These are phyloP conservation scores for Osmozyma mogii DNA, from an alignment of 805 yeast genomes.

Conservation along the genomic window DNA sequence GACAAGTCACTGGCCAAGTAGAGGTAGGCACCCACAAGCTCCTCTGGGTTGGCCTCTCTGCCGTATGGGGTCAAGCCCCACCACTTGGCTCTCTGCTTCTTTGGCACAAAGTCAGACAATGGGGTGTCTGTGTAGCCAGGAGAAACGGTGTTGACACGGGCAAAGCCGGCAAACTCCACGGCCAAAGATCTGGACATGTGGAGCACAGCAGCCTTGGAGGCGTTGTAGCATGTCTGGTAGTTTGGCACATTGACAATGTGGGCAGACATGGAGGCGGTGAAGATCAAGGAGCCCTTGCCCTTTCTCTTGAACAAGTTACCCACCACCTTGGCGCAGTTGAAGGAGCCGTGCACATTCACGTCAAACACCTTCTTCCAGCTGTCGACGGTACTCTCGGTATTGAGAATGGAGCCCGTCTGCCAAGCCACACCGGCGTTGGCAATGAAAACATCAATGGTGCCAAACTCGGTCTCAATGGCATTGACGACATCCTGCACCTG, in stretches of 20 bases:
- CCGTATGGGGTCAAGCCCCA: constrained; percentile 18
- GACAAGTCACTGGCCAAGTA: constrained; percentile 18
- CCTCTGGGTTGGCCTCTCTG: constrained; percentile 16
- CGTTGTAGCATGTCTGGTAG: constrained; percentile 42
- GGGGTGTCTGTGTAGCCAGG: constrained; percentile 17
- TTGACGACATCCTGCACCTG: constrained; percentile 42
- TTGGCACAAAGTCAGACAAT: constrained; percentile 14
- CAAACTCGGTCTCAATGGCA: constrained; percentile 59
- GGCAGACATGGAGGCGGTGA: constrained; percentile 88
- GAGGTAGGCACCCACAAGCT: constrained; percentile 16
- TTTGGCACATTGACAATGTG: constrained; percentile 84
- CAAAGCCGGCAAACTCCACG: constrained; percentile 16
- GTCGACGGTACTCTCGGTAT: constrained; percentile 37
- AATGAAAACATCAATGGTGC: constrained; percentile 72
- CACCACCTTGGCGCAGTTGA: constrained; percentile 56
- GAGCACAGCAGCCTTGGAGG: constrained; percentile 15
- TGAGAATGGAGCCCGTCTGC: constrained; percentile 35
- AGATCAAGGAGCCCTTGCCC: constrained; percentile 68
- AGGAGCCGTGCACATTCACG: constrained; percentile 27
- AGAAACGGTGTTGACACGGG: constrained; percentile 15
- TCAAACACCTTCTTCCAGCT: constrained; percentile 69
- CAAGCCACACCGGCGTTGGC: constrained; percentile 79
- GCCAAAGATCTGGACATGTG: constrained; percentile 17
- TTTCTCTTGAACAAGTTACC: constrained; percentile 69
- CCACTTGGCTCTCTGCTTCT: constrained; percentile 15